Evolutionary conservation across 2,329 filamentous ascomycete genomes (phyloP), one percentile per base, ranked within the genome.

Genomic region (Microsporum audouinii): DNA sequence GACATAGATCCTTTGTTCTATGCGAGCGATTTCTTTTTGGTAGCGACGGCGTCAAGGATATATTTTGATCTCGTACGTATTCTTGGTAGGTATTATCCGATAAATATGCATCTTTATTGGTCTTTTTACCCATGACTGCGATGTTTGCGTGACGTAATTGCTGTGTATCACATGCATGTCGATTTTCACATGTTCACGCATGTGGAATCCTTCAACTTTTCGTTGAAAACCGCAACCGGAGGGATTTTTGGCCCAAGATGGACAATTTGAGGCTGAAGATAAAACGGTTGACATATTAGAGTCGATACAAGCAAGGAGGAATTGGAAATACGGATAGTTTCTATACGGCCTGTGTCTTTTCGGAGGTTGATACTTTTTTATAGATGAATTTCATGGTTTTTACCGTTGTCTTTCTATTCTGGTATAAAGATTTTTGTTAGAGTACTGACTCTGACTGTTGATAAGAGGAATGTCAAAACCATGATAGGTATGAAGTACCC

Each of bases 1-100:
- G 66, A 64, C 73, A 59, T 55, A 56, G 10, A 59, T 43, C 55
- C 34, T n/a, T 5, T 12, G 6, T 12, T 17, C 27, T 34, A 23
- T 23, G 6, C 31, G 23, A 53, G 10, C n/a, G n/a, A 36, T 10
- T 12, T 10, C 23, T 14, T 51, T 51, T 31, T 51, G 2, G 23
- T 29, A 31, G 45, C 45, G 10, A 51, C 45, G 45, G 45, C 45
- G 45, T 31, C 27, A 29, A 27, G 2, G 43, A 47, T 29, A 29
- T 47, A n/a, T 43, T 5, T 43, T 23, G n/a, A n/a, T 23, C 17
- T 43, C 5, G 39, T 6, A 43, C 7, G 1, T 43, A 43, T n/a
- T 43, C 14, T n/a, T 51, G 12, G 31, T 33, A 29, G 17, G 10
- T 51, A 31, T 29, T 51, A 51, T 14, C 8, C 10, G 17, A 23